Conservation (phyloP, 257 asterid species). For the Penstemon davidsonii region DNA sequence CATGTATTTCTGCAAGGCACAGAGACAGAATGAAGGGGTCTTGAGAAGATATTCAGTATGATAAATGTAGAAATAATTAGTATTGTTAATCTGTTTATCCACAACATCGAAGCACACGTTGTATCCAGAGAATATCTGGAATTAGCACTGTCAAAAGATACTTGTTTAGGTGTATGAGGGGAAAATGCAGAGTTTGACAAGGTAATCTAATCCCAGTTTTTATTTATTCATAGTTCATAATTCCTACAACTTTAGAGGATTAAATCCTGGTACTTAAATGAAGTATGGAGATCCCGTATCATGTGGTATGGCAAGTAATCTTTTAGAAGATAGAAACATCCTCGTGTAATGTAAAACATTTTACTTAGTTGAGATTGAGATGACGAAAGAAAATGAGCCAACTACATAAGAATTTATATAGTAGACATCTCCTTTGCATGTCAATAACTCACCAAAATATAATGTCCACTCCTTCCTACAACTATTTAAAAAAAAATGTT, state of each 20-base stretch:
- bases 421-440: neutral
- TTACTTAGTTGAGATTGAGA: neutral
- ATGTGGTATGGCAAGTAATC: slow-evolving; percentile 1
- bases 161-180: neutral
- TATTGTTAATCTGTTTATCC: slow-evolving; percentile 4
- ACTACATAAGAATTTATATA: too few relatives aligned
- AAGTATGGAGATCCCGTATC: neutral
- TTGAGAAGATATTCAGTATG: slow-evolving; percentile 12
- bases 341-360: neutral
- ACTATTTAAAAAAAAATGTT: neutral
- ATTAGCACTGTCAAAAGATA: neutral
- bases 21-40: slow-evolving; percentile 15
- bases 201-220: neutral
- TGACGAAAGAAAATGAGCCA: neutral
- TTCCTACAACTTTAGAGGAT: neutral
- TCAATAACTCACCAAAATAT: neutral
- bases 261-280: neutral
- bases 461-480: neutral
- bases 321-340: neutral
- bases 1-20: slow-evolving; percentile 71
- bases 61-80: neutral
- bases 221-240: slow-evolving; percentile 10
- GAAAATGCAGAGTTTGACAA: neutral
- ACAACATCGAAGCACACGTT: neutral
- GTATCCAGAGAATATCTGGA: neutral